Percentiles rank a stretch among this genome's conserved stretches.
phyloP scores from a whole-genome alignment of 2,329 filamentous ascomycete species.

The Hortaea werneckii region DNA sequence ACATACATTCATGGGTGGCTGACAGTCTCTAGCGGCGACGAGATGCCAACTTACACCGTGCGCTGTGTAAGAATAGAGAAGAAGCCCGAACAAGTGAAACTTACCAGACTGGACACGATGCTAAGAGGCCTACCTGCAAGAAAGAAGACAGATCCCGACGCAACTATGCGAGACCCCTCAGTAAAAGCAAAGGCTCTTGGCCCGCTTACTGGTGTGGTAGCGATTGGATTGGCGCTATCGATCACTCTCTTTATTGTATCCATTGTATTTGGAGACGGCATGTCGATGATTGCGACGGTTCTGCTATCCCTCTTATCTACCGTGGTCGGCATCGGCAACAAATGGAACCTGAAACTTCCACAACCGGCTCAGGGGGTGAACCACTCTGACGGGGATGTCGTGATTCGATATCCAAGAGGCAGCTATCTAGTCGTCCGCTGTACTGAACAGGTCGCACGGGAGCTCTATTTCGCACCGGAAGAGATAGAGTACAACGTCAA shows the following conservation, averaged over 20 bases:
- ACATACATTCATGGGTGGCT: neutral
- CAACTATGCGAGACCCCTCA: neutral
- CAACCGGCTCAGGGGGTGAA: constrained; percentile 25
- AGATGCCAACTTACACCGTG: constrained; percentile 14
- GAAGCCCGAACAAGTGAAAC: constrained; percentile 4
- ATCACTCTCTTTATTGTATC: constrained; percentile 34
- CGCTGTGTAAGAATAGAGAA: constrained; percentile 19
- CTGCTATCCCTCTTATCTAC: constrained; percentile 40
- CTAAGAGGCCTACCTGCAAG: neutral
- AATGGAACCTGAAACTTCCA: constrained; percentile 38
- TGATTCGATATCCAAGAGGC: constrained; percentile 43
- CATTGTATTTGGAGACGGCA: constrained; percentile 37
- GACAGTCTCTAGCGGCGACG: constrained; percentile 3
- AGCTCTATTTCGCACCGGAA: constrained; percentile 44
- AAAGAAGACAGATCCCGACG: neutral
- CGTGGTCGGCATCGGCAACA: constrained; percentile 40
- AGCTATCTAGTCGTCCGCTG: constrained; percentile 41
- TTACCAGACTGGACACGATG: neutral
- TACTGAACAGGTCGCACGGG: constrained; percentile 39
- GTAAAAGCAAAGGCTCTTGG: constrained; percentile 37
- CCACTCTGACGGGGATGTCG: constrained; percentile 30
- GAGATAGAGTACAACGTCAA: constrained; percentile 37
- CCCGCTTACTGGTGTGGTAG: constrained; percentile 35
- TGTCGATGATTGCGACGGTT: constrained; percentile 40
- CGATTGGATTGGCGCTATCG: constrained; percentile 37